phyloP scores from a whole-genome alignment of 257 asterid genomes.

The Marsdenia floribunda region DNA sequence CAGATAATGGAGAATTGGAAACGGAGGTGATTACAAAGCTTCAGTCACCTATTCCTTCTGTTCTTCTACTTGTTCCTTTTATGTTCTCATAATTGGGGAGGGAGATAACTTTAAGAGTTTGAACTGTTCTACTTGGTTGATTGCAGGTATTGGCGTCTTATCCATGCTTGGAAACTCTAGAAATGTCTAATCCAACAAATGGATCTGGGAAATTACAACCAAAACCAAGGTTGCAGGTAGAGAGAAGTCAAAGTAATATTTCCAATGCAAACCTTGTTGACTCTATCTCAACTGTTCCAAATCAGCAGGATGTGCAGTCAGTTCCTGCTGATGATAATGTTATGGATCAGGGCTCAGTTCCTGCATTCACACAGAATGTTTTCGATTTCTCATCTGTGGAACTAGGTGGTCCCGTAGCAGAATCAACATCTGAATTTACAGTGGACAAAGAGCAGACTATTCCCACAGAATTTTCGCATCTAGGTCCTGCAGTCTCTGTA shows the following conservation, averaged over 20 bases:
- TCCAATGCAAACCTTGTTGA: conserved; percentile 17
- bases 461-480: conserved; percentile 28
- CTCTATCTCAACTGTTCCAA: conserved; percentile 18
- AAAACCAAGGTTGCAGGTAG: conserved; percentile 38
- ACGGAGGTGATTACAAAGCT: conserved; percentile 31
- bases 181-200: conserved; percentile 32
- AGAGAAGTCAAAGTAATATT: conserved; percentile 19
- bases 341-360: conserved; percentile 29
- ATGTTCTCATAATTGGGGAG: not conserved
- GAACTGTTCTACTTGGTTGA: conserved; percentile 18
- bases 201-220: conserved; percentile 48
- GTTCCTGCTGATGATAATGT: conserved; percentile 30
- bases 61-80: not conserved
- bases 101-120: conserved; percentile 5
- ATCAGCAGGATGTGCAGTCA: conserved; percentile 22
- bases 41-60: not conserved
- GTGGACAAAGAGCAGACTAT: conserved; percentile 34
- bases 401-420: conserved; percentile 28
- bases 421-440: conserved; percentile 35
- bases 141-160: conserved; percentile 45
- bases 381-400: conserved; percentile 50
- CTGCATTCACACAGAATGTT: conserved; percentile 37
- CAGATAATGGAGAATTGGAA: conserved; percentile 22
- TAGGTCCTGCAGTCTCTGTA: conserved; percentile 29
- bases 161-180: conserved; percentile 31